phyloP scores from a whole-genome alignment of 768 basidiomycete species.

The Psilocybe cubensis region DNA sequence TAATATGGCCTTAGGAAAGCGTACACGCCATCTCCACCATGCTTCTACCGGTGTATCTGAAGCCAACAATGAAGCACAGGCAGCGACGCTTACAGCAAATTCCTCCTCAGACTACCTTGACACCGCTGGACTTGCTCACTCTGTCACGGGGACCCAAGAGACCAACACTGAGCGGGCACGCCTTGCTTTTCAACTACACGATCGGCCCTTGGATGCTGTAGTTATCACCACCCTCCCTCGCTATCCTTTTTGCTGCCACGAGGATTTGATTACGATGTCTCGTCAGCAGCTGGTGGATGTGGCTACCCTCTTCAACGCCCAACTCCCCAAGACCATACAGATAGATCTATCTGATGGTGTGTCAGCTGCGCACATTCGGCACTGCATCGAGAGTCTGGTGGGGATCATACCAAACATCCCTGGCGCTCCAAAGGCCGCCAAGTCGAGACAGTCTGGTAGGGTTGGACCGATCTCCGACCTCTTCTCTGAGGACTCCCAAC shows the following conservation, averaged over 20 bases:
- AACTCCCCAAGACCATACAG: slow-evolving; percentile 52
- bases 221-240: slow-evolving; percentile 63
- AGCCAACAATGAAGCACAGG: neutral
- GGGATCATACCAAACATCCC: slow-evolving; percentile 50
- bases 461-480: neutral
- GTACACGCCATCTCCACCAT: slow-evolving; percentile 20
- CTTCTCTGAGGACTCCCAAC: slow-evolving; percentile 5
- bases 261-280: slow-evolving; percentile 69
- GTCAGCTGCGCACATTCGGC: slow-evolving; percentile 47
- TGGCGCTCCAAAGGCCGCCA: slow-evolving; percentile 38
- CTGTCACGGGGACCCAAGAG: no score
- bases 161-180: slow-evolving; percentile 26
- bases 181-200: slow-evolving; percentile 65
- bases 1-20: slow-evolving; percentile 27
- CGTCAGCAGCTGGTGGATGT: slow-evolving; percentile 55
- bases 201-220: slow-evolving; percentile 53
- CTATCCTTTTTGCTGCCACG: slow-evolving; percentile 75
- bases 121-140: no score
- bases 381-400: slow-evolving; percentile 61
- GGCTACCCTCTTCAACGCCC: slow-evolving; percentile 56
- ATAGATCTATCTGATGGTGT: slow-evolving; percentile 42
- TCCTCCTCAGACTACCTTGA: neutral
- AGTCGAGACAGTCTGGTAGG: slow-evolving; percentile 13
- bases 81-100: neutral
- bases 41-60: neutral